A percentile compares a stretch with the other conserved stretches of the same genome.
Evolutionary conservation across 306 rosid species (phyloP).

Genomic region (Lablab purpureus): DNA sequence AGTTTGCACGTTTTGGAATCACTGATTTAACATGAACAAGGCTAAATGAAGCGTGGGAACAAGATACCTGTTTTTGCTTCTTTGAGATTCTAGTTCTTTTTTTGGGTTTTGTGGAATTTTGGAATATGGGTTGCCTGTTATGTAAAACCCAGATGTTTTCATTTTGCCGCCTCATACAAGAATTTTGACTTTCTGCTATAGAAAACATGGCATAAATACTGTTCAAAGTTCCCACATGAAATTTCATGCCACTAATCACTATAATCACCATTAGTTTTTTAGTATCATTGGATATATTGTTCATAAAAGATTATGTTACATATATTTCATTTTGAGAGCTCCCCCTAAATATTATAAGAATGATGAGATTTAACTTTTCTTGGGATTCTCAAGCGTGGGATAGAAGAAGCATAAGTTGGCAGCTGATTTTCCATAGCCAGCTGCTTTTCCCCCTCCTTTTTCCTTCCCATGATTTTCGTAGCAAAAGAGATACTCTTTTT

Average conservation of each 20-base stretch:
- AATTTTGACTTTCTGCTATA: neutral
- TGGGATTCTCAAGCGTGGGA: slow-evolving; percentile 64
- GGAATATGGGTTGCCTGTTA: neutral
- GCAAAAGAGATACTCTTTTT: slow-evolving; percentile 41
- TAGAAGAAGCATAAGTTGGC: slow-evolving; percentile 45
- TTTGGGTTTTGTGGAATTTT: neutral
- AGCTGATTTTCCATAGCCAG: slow-evolving; percentile 20
- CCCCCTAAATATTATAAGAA: slow-evolving; percentile 9
- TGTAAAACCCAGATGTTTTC: slow-evolving; percentile 1
- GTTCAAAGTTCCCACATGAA: neutral
- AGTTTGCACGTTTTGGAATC: slow-evolving; percentile 39
- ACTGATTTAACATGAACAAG: slow-evolving; percentile 32
- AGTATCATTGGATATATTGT: slow-evolving; percentile 41
- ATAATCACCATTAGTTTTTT: neutral
- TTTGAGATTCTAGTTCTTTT: neutral
- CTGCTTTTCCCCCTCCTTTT: slow-evolving; percentile 23
- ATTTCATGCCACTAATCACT: slow-evolving; percentile 1
- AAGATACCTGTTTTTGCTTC: slow-evolving; percentile 9
- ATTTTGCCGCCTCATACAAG: neutral
- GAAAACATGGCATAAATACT: neutral
- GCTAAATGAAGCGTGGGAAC: slow-evolving; percentile 14
- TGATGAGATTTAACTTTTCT: slow-evolving; percentile 56
- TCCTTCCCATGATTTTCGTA: slow-evolving; percentile 42
- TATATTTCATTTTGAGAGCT: slow-evolving; percentile 35
- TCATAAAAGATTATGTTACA: neutral